Conservation (phyloP, 2,329 filamentous ascomycete species). For the Talaromyces sp. region DNA sequence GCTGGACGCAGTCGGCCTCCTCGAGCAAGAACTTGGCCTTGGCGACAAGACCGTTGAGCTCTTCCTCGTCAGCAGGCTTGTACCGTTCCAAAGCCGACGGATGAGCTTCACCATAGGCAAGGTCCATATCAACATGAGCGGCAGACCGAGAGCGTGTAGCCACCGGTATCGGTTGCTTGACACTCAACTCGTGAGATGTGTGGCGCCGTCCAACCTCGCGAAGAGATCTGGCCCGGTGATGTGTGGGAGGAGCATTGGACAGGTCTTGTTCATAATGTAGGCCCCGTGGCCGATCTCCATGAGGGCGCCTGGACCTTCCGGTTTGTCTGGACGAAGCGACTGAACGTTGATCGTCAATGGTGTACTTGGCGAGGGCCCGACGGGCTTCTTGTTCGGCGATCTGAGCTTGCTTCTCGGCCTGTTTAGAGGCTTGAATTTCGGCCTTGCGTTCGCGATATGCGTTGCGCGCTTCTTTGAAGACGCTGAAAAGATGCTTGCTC, state of each 20-base stretch:
- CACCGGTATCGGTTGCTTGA: slow-evolving; percentile 19
- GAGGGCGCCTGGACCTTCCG: slow-evolving; percentile 17
- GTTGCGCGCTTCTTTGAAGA: slow-evolving; percentile 87
- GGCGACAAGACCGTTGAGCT: slow-evolving; percentile 62
- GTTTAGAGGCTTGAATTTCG: slow-evolving; percentile 66
- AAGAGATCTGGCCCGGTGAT: slow-evolving; percentile 4
- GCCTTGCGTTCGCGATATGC: slow-evolving; percentile 86
- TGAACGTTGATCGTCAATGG: slow-evolving; percentile 43
- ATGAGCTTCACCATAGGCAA: slow-evolving; percentile 83
- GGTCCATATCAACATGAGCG: slow-evolving; percentile 69
- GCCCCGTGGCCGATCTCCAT: slow-evolving; percentile 10
- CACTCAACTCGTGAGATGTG: slow-evolving; percentile 29
- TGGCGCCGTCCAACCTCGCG: slow-evolving; percentile 30
- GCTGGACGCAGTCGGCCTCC: slow-evolving; percentile 82
- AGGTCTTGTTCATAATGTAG: slow-evolving; percentile 9
- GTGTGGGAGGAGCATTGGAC: slow-evolving; percentile 5
- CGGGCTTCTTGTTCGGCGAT: slow-evolving; percentile 34
- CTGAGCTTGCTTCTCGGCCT: slow-evolving; percentile 56
- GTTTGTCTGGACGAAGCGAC: slow-evolving; percentile 39
- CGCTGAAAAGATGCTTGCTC: slow-evolving; percentile 83
- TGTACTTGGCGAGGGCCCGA: slow-evolving; percentile 40
- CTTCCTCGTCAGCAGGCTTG: slow-evolving; percentile 45
- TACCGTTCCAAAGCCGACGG: slow-evolving; percentile 50
- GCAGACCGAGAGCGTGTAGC: slow-evolving; percentile 27
- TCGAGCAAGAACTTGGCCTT: slow-evolving; percentile 72